These are phyloP conservation scores for Panaeolus papilionaceus DNA, from an alignment of 768 basidiomycete genomes.

Conservation along the genomic window DNA sequence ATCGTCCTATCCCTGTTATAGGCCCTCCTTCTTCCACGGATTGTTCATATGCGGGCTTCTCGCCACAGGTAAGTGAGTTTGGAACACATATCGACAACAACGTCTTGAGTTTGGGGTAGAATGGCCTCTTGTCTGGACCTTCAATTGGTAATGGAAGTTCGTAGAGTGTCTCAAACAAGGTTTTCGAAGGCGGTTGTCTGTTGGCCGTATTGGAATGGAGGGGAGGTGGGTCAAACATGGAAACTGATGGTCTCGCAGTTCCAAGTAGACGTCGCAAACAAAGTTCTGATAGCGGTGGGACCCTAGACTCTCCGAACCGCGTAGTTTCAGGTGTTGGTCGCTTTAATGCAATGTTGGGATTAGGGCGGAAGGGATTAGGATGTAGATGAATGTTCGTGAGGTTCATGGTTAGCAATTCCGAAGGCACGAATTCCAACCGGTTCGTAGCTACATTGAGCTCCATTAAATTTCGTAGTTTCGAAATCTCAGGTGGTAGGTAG, in stretches of 20 bases:
- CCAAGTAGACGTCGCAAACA: constrained; percentile 40
- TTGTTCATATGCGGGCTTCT: constrained; percentile 30
- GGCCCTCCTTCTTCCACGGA: constrained; percentile 27
- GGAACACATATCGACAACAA: constrained; percentile 45
- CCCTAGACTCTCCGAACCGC: constrained; percentile 22
- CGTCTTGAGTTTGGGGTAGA: not conserved
- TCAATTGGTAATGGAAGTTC: constrained; percentile 39
- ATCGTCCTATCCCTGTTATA: constrained; percentile 47
- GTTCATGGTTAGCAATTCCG: constrained; percentile 65
- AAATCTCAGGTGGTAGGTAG: constrained; percentile 69
- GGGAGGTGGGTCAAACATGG: constrained; percentile 18
- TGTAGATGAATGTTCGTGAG: constrained; percentile 52
- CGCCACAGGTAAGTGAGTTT: constrained; percentile 38
- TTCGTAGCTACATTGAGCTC: constrained; percentile 71
- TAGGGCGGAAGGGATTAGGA: constrained; percentile 64
- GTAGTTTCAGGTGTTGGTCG: constrained; percentile 35
- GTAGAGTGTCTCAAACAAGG: constrained; percentile 38
- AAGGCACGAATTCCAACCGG: constrained; percentile 61
- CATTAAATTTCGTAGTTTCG: constrained; percentile 54
- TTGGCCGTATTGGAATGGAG: not conserved
- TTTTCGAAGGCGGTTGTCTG: constrained; percentile 20
- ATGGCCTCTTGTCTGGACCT: not conserved
- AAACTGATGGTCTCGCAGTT: constrained; percentile 23
- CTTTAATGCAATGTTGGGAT: constrained; percentile 25
- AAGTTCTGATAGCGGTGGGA: constrained; percentile 42